These are phyloP conservation scores for Nakazawaea ambrosiae DNA, from an alignment of 805 yeast species.

Conservation along the genomic window DNA sequence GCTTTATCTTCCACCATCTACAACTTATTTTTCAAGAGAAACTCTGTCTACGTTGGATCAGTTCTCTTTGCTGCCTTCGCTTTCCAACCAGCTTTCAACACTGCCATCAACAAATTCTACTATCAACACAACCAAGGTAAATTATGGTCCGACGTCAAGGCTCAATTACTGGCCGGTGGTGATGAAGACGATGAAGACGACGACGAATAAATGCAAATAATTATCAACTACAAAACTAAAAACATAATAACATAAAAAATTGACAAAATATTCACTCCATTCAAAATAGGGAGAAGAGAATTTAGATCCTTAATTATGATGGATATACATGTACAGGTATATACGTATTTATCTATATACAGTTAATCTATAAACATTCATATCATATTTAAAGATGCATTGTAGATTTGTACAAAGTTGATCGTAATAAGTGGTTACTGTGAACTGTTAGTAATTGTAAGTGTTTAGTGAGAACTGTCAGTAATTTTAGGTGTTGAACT, in stretches of 20 bases:
- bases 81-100: conserved; percentile 74
- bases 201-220: too few species aligned
- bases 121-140: conserved; percentile 77
- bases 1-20: conserved; percentile 35
- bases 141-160: conserved; percentile 77
- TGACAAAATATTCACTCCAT: too few species aligned
- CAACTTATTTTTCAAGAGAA: conserved; percentile 79
- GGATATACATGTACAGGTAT: too few species aligned
- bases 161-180: conserved; percentile 45
- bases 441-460: too few species aligned
- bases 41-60: conserved; percentile 80
- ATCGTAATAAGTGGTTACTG: too few species aligned
- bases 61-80: conserved; percentile 79
- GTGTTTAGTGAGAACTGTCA: too few species aligned
- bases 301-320: too few species aligned
- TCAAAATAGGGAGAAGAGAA: background rate
- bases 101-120: conserved; percentile 62
- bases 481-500: too few species aligned
- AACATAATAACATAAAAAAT: background rate
- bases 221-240: background rate
- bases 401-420: too few species aligned
- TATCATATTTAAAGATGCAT: too few species aligned
- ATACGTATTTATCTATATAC: too few species aligned
- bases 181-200: conserved; percentile 52
- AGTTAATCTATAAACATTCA: too few species aligned